Evolutionary conservation across 805 yeast species (phyloP).

Genomic region (Candida taoyuanica): DNA sequence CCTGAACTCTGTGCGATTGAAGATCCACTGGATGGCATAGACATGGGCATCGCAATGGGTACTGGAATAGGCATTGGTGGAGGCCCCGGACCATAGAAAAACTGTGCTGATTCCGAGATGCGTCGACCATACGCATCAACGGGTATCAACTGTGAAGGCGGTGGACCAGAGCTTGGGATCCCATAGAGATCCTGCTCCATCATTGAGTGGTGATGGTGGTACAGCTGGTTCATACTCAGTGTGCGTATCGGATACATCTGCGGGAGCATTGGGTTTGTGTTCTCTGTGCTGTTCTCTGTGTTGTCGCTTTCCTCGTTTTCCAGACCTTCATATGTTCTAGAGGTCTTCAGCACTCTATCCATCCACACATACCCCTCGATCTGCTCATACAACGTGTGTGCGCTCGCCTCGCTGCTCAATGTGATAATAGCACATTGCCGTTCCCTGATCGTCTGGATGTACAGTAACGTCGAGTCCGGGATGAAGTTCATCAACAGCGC

Average conservation of each 20-base stretch:
- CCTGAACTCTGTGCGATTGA: too few species aligned
- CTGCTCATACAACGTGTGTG: conserved; percentile 5
- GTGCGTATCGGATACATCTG: background rate
- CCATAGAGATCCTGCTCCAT: too few species aligned
- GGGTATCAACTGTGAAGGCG: background rate
- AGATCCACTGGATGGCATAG: background rate
- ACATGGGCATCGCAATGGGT: background rate
- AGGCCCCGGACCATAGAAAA: background rate
- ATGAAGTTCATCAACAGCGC: conserved; percentile 13
- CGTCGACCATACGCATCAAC: background rate
- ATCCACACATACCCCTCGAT: conserved; percentile 20
- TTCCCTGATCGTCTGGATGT: conserved; percentile 18
- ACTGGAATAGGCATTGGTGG: background rate
- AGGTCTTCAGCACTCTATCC: conserved; percentile 12
- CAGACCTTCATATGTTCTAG: background rate
- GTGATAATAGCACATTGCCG: conserved; percentile 11
- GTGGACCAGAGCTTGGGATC: background rate
- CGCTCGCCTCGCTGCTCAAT: conserved; percentile 10
- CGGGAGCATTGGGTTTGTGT: background rate
- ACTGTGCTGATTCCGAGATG: background rate
- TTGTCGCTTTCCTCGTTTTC: background rate
- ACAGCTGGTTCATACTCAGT: too few species aligned
- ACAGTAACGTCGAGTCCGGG: conserved; percentile 19
- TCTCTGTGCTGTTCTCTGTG: too few species aligned
- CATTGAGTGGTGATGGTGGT: too few species aligned